Evolutionary conservation across 306 rosid genomes (phyloP), one percentile per base, ranked within the genome.

Genomic region (Abrus pulchellus): DNA sequence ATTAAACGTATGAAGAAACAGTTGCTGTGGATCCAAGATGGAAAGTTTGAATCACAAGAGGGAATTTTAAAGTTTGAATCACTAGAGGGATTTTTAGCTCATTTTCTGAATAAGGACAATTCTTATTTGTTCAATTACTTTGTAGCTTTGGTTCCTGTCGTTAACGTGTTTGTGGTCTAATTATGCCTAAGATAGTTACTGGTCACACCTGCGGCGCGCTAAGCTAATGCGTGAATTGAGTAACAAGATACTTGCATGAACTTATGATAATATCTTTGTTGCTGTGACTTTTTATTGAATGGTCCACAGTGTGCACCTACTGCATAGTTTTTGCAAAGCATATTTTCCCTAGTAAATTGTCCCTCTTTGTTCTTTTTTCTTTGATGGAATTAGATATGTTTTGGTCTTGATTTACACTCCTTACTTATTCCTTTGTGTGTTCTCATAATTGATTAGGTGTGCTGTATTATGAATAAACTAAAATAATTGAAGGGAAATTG

Each of bases 21-120:
- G 49, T 11, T 66, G 34, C 1, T 0, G 32, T 53, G 64, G 66
- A 45, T 83, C 53, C 68, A 9, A 29, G 41, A 20, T 63, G 43
- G 80, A 47, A 76, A 50, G 52, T 66, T 76, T 69, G n/a, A 67
- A 41, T 49, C 68, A 43, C 13, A 63, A 77, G 20, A 76, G 77
- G 75, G 76, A 49, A 45, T 74, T 27, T 44, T 44, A 47, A 76
- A 50, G 52, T 66, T 76, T 69, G n/a, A 67, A 41, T 49, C 68
- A 43, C 13, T 56, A 77, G 20, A 76, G 77, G 75, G 76, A 49
- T 52, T 74, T 33, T 44, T 44, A 53, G 66, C 57, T 57, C 27
- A 33, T 43, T 75, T 79, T 88, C 14, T 64, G 33, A 5, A 20
- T 68, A 57, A 54, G 72, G 80, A 52, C 52, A 29, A 36, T 11